Percentiles rank a stretch among this genome's conserved stretches.
Conservation (phyloP, 2,329 filamentous ascomycete genomes). For the Sclerotinia nivalis region DNA sequence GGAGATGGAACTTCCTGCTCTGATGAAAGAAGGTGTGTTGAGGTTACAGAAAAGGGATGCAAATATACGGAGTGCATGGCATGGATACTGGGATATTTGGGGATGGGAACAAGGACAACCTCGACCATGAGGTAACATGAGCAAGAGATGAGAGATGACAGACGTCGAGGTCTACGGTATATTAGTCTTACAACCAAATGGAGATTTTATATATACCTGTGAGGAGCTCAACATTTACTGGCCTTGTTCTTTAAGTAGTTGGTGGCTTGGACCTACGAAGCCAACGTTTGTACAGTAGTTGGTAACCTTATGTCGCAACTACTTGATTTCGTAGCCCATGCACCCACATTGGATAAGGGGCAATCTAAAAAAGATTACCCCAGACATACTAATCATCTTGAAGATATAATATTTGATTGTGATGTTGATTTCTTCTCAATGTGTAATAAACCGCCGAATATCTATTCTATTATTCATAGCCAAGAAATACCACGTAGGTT, state of each 20-base stretch:
- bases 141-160: too few relatives aligned
- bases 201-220: neutral
- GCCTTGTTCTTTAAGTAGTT: neutral
- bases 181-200: neutral
- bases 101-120: constrained; percentile 26
- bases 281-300: neutral
- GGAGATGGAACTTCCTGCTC: constrained; percentile 20
- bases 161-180: neutral
- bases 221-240: neutral
- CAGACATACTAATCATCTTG: neutral
- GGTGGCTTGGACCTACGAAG: neutral
- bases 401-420: constrained; percentile 5
- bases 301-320: neutral
- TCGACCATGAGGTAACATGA: neutral
- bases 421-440: neutral
- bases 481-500: constrained; percentile 13
- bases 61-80: constrained; percentile 31
- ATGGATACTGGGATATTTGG: constrained; percentile 37
- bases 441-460: neutral
- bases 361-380: neutral
- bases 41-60: constrained; percentile 25
- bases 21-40: constrained; percentile 25
- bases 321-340: neutral
- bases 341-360: neutral
- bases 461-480: constrained; percentile 5